phyloP scores from a whole-genome alignment of 164 flowering plant genomes.

The Liriodendron chinense region DNA sequence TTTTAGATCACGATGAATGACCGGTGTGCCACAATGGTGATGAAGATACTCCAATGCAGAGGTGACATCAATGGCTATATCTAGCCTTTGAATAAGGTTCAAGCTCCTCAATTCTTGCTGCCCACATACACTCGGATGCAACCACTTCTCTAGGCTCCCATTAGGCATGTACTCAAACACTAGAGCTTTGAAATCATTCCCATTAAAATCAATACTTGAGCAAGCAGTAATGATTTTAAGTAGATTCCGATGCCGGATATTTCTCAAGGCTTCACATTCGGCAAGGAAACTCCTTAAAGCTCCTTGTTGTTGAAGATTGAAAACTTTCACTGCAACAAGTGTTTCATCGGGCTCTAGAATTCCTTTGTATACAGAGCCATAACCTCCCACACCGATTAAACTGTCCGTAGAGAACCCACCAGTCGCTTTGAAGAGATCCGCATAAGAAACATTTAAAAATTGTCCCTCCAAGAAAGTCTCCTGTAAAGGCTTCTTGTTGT shows the following conservation, averaged over 20 bases:
- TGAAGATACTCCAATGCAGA: constrained; percentile 33
- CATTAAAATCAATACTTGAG: constrained; percentile 25
- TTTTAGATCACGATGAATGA: constrained; percentile 35
- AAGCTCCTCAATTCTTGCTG: constrained; percentile 1
- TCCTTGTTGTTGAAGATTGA: constrained; percentile 24
- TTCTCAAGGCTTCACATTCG: constrained; percentile 33
- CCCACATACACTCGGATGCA: constrained; percentile 14
- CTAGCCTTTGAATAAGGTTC: constrained; percentile 23
- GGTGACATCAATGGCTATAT: constrained; percentile 32
- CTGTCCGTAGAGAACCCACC: constrained; percentile 22
- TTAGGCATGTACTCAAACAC: constrained; percentile 35
- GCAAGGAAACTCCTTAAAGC: constrained; percentile 26
- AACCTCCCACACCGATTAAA: constrained; percentile 35
- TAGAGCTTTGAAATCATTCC: constrained; percentile 31
- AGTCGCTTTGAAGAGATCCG: constrained; percentile 21
- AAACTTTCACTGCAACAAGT: constrained; percentile 36
- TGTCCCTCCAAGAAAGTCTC: neutral
- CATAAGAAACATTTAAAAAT: constrained; percentile 18
- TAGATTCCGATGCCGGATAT: constrained; percentile 35
- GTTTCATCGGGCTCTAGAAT: neutral
- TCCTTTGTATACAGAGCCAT: constrained; percentile 36
- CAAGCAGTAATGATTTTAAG: constrained; percentile 29
- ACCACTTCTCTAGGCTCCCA: constrained; percentile 36
- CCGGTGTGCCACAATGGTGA: constrained; percentile 17
- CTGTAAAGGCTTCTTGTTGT: neutral